Base-by-base conservation (phyloP, 176 grass and related monocot species). In the Oryza rufipogon region DNA sequence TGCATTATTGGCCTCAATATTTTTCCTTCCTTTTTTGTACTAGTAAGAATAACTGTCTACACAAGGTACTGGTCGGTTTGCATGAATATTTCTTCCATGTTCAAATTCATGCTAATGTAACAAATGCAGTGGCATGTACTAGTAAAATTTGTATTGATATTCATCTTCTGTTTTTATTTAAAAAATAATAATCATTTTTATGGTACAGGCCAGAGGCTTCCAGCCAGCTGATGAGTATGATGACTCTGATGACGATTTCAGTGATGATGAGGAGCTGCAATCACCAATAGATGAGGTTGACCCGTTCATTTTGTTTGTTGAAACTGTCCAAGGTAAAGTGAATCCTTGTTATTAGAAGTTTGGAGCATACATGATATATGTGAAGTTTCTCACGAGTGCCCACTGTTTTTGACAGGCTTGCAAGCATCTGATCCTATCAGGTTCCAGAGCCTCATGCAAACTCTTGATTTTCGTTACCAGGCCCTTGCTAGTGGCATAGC, bases 231-330 rank as follows among this genome's bases (percentile, higher is more conserved):
- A 98, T 52, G 89, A 91, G 9, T 87, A 98, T 52, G 89, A 98
- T 44, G 89, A 98, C 11, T 90, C 91, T 0, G 95, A 98, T 70
- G 95, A 98, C 38, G 95, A 92, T 85, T 95, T 88, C 76, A 93
- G 91, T 68, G 91, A 91, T 14, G 89, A 90, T 0, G 96, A 98
- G 74, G 95, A 98, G 28, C 10, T 95, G 15, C 89, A 91, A 49
- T 93, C 93, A 33, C 96, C 96, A 26, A 95, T 98, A 45, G 96
- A 98, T 88, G 96, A 93, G 76, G 90, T 98, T 54, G 96, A 98
- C 42, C 96, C 91, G 1, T 98, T 98, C 84, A 90, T 98, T 75
- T 98, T 98, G 71, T 98, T 98, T 83, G 87, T 98, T 28, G 96
- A 95, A 82, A 89, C 80, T 1, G 48, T 95, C 58, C 91, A 98